These are phyloP conservation scores for Neoboletus subvelutipes DNA, from an alignment of 768 basidiomycete species.

Conservation along the genomic window DNA sequence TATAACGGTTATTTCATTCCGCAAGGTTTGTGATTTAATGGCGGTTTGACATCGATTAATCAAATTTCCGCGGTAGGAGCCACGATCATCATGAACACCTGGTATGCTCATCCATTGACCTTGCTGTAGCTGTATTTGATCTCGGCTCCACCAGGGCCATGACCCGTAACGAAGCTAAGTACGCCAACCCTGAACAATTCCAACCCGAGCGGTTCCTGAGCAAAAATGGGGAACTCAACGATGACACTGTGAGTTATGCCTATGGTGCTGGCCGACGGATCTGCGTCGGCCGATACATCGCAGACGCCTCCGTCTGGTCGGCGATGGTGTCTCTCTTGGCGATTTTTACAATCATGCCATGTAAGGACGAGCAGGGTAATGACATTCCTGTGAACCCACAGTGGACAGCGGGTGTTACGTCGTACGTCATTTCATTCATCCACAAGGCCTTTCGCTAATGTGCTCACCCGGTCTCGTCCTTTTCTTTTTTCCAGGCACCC, in stretches of 20 bases:
- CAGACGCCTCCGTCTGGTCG: conserved; percentile 40
- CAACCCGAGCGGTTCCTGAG: conserved; percentile 37
- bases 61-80: conserved; percentile 16
- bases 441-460: background rate
- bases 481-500: conserved; percentile 20
- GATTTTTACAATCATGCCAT: conserved; percentile 34
- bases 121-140: background rate
- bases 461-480: background rate
- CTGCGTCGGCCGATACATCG: conserved; percentile 43
- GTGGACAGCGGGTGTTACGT: conserved; percentile 28
- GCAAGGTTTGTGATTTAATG: conserved; percentile 36
- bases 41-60: background rate
- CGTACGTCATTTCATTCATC: conserved; percentile 17
- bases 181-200: conserved; percentile 35
- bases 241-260: conserved; percentile 30
- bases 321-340: conserved; percentile 36
- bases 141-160: conserved; percentile 23
- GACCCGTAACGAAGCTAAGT: conserved; percentile 36
- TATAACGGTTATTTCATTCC: conserved; percentile 57
- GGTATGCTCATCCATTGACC: conserved; percentile 7
- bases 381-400: conserved; percentile 21
- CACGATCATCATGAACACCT: conserved; percentile 31
- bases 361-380: conserved; percentile 25
- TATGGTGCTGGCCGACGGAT: conserved; percentile 41
- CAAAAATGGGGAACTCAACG: conserved; percentile 21